Evolutionary conservation across 2,329 filamentous ascomycete genomes (phyloP).

Genomic region (Lizonia empirigonia): DNA sequence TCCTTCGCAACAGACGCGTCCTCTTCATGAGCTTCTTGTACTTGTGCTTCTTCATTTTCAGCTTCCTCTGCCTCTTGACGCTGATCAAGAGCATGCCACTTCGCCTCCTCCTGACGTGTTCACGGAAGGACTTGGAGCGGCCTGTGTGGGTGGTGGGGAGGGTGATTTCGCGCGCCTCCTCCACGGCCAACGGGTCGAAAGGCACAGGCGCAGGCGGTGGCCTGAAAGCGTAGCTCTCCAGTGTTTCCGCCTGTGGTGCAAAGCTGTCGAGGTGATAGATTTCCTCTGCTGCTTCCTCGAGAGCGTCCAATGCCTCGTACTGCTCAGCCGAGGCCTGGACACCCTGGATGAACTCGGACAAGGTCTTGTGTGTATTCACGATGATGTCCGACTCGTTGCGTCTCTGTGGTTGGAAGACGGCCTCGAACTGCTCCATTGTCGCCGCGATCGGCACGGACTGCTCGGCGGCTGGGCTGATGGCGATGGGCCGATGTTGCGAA

Average conservation of each 20-base stretch:
- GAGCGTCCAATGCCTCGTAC: slow-evolving; percentile 14
- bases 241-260: slow-evolving; percentile 32
- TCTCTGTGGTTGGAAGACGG: slow-evolving; percentile 69
- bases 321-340: slow-evolving; percentile 9
- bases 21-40: slow-evolving; percentile 98
- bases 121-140: slow-evolving; percentile 34
- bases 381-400: slow-evolving; percentile 13
- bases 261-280: slow-evolving; percentile 44
- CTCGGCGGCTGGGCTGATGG: slow-evolving; percentile 62
- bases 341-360: slow-evolving; percentile 49
- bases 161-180: slow-evolving; percentile 24
- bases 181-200: slow-evolving; percentile 46
- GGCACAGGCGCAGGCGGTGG: slow-evolving; percentile 81
- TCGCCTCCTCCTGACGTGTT: slow-evolving; percentile 36
- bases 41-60: slow-evolving; percentile 99
- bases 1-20: slow-evolving; percentile 86
- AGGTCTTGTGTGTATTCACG: slow-evolving; percentile 37
- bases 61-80: slow-evolving; percentile 86
- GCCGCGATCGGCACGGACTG: slow-evolving; percentile 66
- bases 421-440: slow-evolving; percentile 76
- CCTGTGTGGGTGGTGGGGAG: slow-evolving; percentile 17
- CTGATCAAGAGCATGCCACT: slow-evolving; percentile 78
- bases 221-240: slow-evolving; percentile 64
- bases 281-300: slow-evolving; percentile 29
- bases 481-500: slow-evolving; percentile 92